Percentiles rank a stretch among this genome's conserved stretches.
Evolutionary conservation across 2,329 filamentous ascomycete species (phyloP).

Genomic region (Trichoderma sp.): DNA sequence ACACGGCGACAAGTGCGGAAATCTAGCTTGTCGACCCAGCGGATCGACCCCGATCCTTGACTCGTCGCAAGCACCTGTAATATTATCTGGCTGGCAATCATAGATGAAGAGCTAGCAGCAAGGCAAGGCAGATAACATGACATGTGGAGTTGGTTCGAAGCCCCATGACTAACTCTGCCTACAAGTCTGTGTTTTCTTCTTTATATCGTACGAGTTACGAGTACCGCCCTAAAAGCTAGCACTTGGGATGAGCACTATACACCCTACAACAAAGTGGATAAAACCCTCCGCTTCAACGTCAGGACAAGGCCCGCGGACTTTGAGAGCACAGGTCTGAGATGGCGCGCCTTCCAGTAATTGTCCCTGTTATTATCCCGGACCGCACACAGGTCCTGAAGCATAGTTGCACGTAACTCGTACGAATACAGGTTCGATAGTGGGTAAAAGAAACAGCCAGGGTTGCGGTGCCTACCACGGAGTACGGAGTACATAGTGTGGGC

Average conservation of each 20-base stretch:
- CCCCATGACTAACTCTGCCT: neutral
- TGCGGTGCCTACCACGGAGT: neutral
- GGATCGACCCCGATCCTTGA: conserved; percentile 4
- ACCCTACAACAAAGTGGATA: conserved; percentile 1
- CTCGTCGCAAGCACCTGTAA: neutral
- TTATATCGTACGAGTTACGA: neutral
- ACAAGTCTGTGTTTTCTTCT: neutral
- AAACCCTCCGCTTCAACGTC: neutral
- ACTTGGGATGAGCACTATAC: neutral
- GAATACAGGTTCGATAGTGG: conserved; percentile 7
- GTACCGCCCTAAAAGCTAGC: neutral
- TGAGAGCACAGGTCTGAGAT: neutral
- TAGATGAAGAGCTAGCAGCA: neutral
- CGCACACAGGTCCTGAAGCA: neutral
- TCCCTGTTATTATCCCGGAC: neutral
- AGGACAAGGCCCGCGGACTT: conserved; percentile 11
- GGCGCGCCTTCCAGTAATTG: conserved; percentile 1
- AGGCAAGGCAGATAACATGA: conserved; percentile 8
- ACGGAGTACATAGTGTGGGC: neutral
- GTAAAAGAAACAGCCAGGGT: neutral
- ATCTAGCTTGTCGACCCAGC: neutral
- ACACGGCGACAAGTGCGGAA: neutral
- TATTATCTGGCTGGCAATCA: neutral
- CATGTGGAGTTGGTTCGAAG: neutral
- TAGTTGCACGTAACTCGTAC: neutral